Percentiles rank a stretch among this genome's conserved stretches.
These are phyloP conservation scores for Adiantum capillusveneris DNA, from an alignment of 75 land plant genomes.

Conservation along the genomic window DNA sequence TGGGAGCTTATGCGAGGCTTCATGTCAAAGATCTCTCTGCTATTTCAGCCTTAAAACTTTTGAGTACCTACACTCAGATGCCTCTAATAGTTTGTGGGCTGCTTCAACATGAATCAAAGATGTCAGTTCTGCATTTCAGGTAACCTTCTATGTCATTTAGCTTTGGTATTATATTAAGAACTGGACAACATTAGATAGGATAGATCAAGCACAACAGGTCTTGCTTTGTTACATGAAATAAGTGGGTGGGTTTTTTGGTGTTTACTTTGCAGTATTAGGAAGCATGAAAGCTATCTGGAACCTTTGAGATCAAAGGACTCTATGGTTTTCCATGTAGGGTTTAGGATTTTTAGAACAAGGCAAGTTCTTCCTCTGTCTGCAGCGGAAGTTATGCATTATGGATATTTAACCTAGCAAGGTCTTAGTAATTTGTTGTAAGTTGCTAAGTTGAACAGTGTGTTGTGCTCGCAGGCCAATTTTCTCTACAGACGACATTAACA, in stretches of 20 bases:
- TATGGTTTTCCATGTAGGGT: constrained; percentile 81
- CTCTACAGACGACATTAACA: constrained; percentile 76
- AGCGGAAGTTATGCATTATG: too few species aligned
- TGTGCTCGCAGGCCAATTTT: constrained; percentile 78
- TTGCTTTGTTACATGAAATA: too few species aligned
- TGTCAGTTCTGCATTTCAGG: constrained; percentile 99
- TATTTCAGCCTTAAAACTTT: constrained; percentile 38
- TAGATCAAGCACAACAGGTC: too few species aligned
- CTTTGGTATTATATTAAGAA: too few species aligned
- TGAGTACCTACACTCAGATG: constrained; percentile 16
- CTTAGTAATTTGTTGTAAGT: too few species aligned
- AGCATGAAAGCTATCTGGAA: constrained; percentile 58
- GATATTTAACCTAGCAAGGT: too few species aligned
- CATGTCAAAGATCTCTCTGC: constrained; percentile 58
- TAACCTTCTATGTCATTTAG: constrained; percentile 20
- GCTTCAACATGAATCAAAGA: constrained; percentile 91
- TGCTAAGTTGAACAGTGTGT: too few species aligned
- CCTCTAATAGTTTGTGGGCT: constrained; percentile 80
- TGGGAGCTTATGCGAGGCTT: constrained; percentile 56
- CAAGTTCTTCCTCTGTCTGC: constrained; percentile 10
- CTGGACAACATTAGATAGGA: too few species aligned
- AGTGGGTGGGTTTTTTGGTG: not conserved
- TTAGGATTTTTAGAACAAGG: constrained; percentile 78
- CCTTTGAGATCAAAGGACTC: constrained; percentile 84
- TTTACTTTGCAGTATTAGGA: constrained; percentile 63